Percentiles rank a stretch among this genome's conserved stretches.
phyloP scores from a whole-genome alignment of 1,284 basidiomycete species.

The Tilletia caries region DNA sequence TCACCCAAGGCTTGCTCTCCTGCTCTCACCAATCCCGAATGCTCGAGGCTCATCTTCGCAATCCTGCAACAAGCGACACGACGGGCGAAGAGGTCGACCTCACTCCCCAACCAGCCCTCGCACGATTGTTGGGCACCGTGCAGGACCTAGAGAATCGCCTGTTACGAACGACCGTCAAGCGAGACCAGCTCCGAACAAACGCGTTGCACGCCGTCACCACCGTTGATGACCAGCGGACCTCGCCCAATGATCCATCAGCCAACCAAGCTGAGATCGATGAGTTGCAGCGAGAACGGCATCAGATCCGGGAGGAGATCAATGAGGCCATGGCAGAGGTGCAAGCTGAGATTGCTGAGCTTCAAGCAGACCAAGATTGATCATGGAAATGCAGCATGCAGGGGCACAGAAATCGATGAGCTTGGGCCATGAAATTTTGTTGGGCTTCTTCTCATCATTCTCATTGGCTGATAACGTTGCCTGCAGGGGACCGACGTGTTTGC shows the following conservation, averaged over 20 bases:
- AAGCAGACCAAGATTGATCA: background rate
- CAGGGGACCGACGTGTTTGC: no score
- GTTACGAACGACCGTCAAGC: background rate
- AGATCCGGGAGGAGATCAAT: slow-evolving; percentile 5
- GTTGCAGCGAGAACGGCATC: background rate
- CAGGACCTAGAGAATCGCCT: slow-evolving; percentile 5
- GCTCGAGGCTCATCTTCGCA: slow-evolving; percentile 1
- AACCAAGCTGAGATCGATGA: background rate
- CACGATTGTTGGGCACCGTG: background rate
- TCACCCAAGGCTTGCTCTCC: slow-evolving; percentile 3
- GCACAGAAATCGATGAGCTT: no score
- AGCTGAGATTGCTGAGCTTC: slow-evolving; percentile 7
- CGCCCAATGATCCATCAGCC: background rate
- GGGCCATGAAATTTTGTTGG: no score
- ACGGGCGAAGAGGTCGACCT: background rate
- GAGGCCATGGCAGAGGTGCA: slow-evolving; percentile 6
- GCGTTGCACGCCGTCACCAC: background rate
- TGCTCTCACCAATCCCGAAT: slow-evolving; percentile 2
- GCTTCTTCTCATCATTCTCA: no score
- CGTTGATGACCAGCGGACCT: background rate
- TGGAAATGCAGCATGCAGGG: no score
- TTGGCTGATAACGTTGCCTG: no score
- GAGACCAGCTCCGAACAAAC: slow-evolving; percentile 1
- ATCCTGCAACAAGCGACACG: background rate
- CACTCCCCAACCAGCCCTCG: background rate